Base-by-base conservation (phyloP, 2,329 filamentous ascomycete genomes). In the Cladophialophora bantiana region DNA sequence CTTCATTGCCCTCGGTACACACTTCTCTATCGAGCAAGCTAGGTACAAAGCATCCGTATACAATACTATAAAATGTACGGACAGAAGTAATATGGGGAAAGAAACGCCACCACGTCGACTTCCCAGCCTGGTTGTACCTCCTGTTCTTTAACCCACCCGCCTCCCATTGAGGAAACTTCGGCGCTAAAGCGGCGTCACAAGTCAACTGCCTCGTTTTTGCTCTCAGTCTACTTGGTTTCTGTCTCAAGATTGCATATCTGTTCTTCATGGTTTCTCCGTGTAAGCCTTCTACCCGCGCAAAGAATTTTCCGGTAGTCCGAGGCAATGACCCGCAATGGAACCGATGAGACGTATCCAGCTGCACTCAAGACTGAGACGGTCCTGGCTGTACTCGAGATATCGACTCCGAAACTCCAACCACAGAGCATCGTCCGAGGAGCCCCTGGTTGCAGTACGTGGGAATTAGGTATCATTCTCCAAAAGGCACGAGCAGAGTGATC, bases 401-500 rank as follows among this genome's bases (percentile, higher is more conserved):
- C 40, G 15, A 6, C 40, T 18, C 18, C 15, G 6, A 45, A 45
- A 45, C 40, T 45, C 40, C 40, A 7, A 5, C 40, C 40, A 45
- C 40, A 18, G 15, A 45, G 40, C 40, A 6, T n/a, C 3, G 40
- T 45, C 40, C 4, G 40, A 18, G 4, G 40, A n/a, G 18, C 15
- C 5, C 4, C 7, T 4, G 40, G 15, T 18, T 18, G n/a, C 40
- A 18, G 40, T 13, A 18, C 40, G 40, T 5, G 40, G 40, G 13
- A 45, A 45, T 18, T 45, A 45, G 3, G 40, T 13, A 18, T 45
- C 40, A 9, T 45, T n/a, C n/a, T 45, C 40, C n/a, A 18, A 4
- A 45, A 45, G 15, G 40, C 40, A 45, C 40, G 40, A 45, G 40
- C 40, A 45, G 40, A 45, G 5, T 18, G 66, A 68, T 55, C 77